Evolutionary conservation across 805 yeast genomes (phyloP), one percentile per base, ranked within the genome.

Genomic region (Saturnispora saitoi): DNA sequence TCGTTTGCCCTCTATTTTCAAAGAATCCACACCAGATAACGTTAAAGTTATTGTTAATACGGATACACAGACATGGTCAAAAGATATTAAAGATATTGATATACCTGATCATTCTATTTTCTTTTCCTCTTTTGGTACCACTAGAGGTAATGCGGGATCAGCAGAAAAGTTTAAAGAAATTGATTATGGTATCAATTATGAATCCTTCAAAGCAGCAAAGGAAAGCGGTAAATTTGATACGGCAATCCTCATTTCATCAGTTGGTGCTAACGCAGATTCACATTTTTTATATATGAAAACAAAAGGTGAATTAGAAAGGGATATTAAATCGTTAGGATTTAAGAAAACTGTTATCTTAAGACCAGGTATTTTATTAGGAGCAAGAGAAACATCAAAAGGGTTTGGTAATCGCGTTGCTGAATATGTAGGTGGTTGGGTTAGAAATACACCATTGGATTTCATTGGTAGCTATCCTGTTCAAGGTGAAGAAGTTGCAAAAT

Each of bases 231-330:
- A 58, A 24, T 78, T 78, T 55, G 71, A 74, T 36, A 83, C 88
- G 1, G 79, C 77, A 54, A 80, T 89, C 3, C 61, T 89, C 12
- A 74, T 89, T 4, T 79, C 89, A 3, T 69, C 89, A 3, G 45
- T 58, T 0, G 88, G 88, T n/a, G 87, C 96, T 0, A 70, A 68
- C 50, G 57, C 75, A 0, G 55, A 59, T 32, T 84, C 95, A 0
- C 56, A 56, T n/a, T 70, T 86, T 38, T 73, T 81, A 4, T 89
- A 88, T 58, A 46, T 77, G 40, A 72, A 72, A 55, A 72, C 83
- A 64, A 89, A 89, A 62, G 96, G 95, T 28, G 76, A 80, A 45
- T 69, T 85, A 43, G 96, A 89, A 61, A 75, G 80, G 41, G 87
- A 78, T 42, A 68, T 89, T 9, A 65, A 71, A 40, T 79, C 69